Base-by-base conservation (phyloP, 208 protist genomes). In the Acanthamoeba healyi region DNA sequence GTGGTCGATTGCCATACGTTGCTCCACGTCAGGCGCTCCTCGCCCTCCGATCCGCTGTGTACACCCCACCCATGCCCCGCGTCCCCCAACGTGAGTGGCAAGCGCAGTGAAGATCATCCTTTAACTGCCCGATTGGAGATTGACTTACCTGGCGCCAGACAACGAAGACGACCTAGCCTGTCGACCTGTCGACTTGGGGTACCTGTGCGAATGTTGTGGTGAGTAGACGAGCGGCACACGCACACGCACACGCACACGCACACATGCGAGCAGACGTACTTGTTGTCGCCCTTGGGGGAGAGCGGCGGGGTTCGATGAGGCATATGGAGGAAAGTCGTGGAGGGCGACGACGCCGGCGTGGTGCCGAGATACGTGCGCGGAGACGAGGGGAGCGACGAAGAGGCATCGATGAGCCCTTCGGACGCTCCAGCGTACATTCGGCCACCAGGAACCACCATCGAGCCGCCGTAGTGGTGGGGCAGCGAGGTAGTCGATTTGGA, bases 1-100 rank as follows among this genome's bases (percentile, higher is more conserved):
- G 44, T 86, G 32, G 77, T 86, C 29, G 77, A 86, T 6, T 86
- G 40, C 77, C 77, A 86, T 24, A 86, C 77, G 77, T 86, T 86
- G 46, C 46, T 86, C 77, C 77, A 86, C 77, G 77, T 86, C 44
- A 86, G 15, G 12, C 77, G 42, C 44, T 86, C 77, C 34, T 86
- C 77, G 46, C 77, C 34, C 5, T 86, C 77, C 42, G 77, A 86
- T 2, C 77, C 77, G 24, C 77, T 86, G n/a, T 2, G 9, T 4
- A 74, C 36, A 4, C 19, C 58, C 58, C 19, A 74, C 40, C 19
- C 10, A 70, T 26, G 61, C 49, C 19, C 24, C 24, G 51, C 51
- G 51, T 24, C 1, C 51, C 12, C 3, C 12, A 7, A 56, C 15
- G 54, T 58, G 54, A 58, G 54, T 12, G 22, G 38, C 2, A 14